A percentile compares a stretch with the other conserved stretches of the same genome.
These are phyloP conservation scores for Cunninghamia lanceolata DNA, from an alignment of 75 land plant genomes.

Conservation along the genomic window DNA sequence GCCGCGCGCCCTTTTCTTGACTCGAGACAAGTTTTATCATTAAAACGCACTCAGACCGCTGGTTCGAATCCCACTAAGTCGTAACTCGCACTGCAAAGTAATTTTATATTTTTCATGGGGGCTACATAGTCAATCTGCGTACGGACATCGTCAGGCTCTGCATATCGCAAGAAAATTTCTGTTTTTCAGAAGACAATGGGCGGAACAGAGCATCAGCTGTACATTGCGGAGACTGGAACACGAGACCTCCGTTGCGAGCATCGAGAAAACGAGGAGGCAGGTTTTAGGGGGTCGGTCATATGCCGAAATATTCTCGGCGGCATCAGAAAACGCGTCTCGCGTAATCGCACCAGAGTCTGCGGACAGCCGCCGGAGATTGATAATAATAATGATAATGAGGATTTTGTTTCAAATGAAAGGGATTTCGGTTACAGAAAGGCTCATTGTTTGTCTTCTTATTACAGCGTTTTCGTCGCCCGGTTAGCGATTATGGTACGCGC, in stretches of 20 bases:
- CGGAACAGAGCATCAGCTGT: not conserved
- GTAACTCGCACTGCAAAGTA: no score
- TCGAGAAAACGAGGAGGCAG: not conserved
- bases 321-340: not conserved
- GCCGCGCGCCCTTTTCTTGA: not conserved
- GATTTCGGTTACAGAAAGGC: slow-evolving; percentile 12
- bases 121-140: no score
- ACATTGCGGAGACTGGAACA: not conserved
- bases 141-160: not conserved
- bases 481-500: slow-evolving; percentile 74
- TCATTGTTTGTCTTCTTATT: slow-evolving; percentile 54
- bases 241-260: not conserved
- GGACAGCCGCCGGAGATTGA: not conserved
- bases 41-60: not conserved
- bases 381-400: not conserved
- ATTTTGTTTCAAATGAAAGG: not conserved
- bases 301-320: not conserved
- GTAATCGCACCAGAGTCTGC: not conserved
- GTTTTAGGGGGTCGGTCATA: not conserved
- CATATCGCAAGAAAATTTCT: not conserved
- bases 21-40: not conserved
- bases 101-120: no score
- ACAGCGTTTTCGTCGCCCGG: slow-evolving; percentile 80
- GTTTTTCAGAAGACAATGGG: not conserved
- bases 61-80: not conserved